Evolutionary conservation across 139 green algal genomes (phyloP).

Genomic region (Spirogloea muscicola): DNA sequence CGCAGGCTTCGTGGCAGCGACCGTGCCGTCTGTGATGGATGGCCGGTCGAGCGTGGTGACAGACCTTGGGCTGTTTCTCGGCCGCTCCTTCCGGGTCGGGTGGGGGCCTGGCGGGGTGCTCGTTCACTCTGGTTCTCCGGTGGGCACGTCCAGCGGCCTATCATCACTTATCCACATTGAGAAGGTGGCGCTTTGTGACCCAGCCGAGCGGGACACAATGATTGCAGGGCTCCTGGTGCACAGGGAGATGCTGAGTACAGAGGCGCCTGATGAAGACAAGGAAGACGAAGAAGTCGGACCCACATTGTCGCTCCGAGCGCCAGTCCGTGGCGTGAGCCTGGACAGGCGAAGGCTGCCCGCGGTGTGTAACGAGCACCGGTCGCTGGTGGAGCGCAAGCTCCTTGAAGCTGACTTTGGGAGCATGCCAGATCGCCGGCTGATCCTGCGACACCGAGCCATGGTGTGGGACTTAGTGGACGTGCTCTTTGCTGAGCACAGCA

Average conservation of each 20-base stretch:
- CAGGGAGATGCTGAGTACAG: constrained; percentile 33
- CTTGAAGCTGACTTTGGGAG: neutral
- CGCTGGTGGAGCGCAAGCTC: neutral
- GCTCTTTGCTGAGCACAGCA: constrained; percentile 47
- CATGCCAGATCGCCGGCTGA: neutral
- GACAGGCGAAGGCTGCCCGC: neutral
- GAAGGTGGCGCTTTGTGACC: constrained; percentile 5
- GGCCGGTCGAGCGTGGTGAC: neutral
- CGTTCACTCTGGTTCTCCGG: constrained; percentile 36
- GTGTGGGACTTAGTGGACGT: constrained; percentile 70
- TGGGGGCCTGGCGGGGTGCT: constrained; percentile 69
- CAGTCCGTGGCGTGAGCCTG: neutral
- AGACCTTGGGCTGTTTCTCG: constrained; percentile 67
- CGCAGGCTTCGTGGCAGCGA: neutral
- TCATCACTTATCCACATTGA: constrained; percentile 22
- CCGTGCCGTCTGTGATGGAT: neutral
- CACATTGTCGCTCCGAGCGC: neutral
- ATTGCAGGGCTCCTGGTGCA: constrained; percentile 17
- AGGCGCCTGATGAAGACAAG: neutral
- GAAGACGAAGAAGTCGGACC: constrained; percentile 15
- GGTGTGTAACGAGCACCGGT: neutral
- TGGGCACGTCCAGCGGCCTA: neutral
- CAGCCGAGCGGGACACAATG: neutral
- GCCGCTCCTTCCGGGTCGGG: constrained; percentile 63
- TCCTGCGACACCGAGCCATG: constrained; percentile 55